Conservation (phyloP, 805 yeast genomes). For the Candida cerambycidarum region DNA sequence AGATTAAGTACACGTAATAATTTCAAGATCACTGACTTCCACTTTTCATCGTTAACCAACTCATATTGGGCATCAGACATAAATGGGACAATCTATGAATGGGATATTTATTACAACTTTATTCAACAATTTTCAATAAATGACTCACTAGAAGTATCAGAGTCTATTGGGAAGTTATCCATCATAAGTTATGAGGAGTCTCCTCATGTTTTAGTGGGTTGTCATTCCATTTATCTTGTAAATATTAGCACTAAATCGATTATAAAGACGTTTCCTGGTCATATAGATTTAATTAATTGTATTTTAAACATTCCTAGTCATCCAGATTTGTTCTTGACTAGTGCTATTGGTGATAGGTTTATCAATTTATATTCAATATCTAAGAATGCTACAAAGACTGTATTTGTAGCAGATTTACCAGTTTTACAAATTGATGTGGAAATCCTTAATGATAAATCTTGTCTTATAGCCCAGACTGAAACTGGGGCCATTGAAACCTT, state of each 20-base stretch:
- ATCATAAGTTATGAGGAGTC: slow-evolving; percentile 28
- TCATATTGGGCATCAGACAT: slow-evolving; percentile 62
- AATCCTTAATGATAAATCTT: slow-evolving; percentile 25
- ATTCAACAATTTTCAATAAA: slow-evolving; percentile 43
- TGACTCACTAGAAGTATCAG: slow-evolving; percentile 34
- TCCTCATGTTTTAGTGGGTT: slow-evolving; percentile 57
- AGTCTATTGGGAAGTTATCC: slow-evolving; percentile 31
- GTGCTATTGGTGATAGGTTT: slow-evolving; percentile 80
- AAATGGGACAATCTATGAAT: slow-evolving; percentile 58
- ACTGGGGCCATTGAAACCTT: slow-evolving; percentile 75
- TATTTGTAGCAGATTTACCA: slow-evolving; percentile 70
- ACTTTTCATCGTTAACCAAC: slow-evolving; percentile 40
- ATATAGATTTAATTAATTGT: slow-evolving; percentile 63
- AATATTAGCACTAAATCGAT: slow-evolving; percentile 40
- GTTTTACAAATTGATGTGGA: slow-evolving; percentile 47
- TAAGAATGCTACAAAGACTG: slow-evolving; percentile 45
- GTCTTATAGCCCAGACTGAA: slow-evolving; percentile 64
- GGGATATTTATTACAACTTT: slow-evolving; percentile 52
- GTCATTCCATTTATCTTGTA: slow-evolving; percentile 62
- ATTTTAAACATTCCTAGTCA: slow-evolving; percentile 37
- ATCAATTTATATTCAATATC: slow-evolving; percentile 64
- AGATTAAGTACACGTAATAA: slow-evolving; percentile 49
- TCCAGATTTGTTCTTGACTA: slow-evolving; percentile 56
- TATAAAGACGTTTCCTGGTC: slow-evolving; percentile 67
- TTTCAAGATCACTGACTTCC: slow-evolving; percentile 50